Percentiles rank a stretch among this genome's conserved stretches.
phyloP scores from a whole-genome alignment of 352 stramenopile genomes.

The Pythium dissotocum region DNA sequence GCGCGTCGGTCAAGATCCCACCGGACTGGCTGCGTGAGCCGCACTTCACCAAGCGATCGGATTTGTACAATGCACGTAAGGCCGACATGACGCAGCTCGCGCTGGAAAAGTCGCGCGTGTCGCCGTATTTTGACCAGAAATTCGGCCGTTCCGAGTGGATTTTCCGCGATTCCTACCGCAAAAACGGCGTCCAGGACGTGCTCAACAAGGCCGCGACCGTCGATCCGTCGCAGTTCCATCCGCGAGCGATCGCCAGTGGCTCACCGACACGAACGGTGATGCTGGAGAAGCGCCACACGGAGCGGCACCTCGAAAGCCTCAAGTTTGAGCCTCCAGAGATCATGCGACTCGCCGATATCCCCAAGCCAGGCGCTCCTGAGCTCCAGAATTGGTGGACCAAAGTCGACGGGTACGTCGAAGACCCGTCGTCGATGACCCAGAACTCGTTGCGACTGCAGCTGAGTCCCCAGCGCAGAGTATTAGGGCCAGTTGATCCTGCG shows the following conservation, averaged over 20 bases:
- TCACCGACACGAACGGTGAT: slow-evolving; percentile 41
- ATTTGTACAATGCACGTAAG: slow-evolving; percentile 47
- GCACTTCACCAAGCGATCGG: slow-evolving; percentile 39
- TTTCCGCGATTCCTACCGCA: slow-evolving; percentile 50
- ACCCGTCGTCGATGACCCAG: slow-evolving; percentile 40
- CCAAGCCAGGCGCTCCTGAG: slow-evolving; percentile 35
- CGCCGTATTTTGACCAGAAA: slow-evolving; percentile 36
- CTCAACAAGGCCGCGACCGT: slow-evolving; percentile 21
- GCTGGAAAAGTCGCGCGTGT: slow-evolving; percentile 25
- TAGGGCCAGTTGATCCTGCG: slow-evolving; percentile 47
- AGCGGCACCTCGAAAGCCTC: slow-evolving; percentile 40
- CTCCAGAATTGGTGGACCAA: slow-evolving; percentile 61
- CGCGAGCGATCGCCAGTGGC: slow-evolving; percentile 37
- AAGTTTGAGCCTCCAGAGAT: slow-evolving; percentile 60
- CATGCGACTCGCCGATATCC: slow-evolving; percentile 49
- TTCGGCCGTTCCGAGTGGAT: slow-evolving; percentile 50
- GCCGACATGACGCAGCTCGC: slow-evolving; percentile 42
- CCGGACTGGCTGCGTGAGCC: slow-evolving; percentile 62
- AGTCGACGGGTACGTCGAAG: slow-evolving; percentile 54
- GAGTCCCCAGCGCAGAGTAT: slow-evolving; percentile 26
- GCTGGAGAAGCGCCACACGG: slow-evolving; percentile 33
- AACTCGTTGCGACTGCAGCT: slow-evolving; percentile 55
- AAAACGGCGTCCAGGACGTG: slow-evolving; percentile 47
- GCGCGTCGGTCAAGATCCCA: slow-evolving; percentile 39
- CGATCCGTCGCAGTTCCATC: slow-evolving; percentile 32